These are phyloP conservation scores for Beauveria asiatica DNA, from an alignment of 2,329 filamentous ascomycete species.

Conservation along the genomic window DNA sequence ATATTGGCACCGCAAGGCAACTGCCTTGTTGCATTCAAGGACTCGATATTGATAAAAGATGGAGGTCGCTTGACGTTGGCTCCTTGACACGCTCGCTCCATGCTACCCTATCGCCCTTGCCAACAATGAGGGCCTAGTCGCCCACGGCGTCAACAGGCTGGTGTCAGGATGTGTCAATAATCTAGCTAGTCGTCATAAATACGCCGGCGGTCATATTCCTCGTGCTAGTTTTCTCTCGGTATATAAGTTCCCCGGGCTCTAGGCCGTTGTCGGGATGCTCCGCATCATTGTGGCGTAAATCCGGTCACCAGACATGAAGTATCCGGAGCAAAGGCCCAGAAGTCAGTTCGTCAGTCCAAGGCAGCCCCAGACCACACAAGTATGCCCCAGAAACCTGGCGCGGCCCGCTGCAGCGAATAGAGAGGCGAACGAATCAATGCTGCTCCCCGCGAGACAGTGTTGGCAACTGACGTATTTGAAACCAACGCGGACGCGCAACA, in stretches of 20 bases:
- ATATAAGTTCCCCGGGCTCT: not conserved
- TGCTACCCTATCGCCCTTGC: too few relatives aligned
- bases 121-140: too few relatives aligned
- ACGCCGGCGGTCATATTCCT: too few relatives aligned
- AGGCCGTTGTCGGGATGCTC: not conserved
- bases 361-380: not conserved
- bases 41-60: too few relatives aligned
- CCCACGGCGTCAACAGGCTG: too few relatives aligned
- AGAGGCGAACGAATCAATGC: conserved; percentile 1
- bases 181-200: too few relatives aligned
- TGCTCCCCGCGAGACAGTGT: not conserved
- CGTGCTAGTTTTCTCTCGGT: too few relatives aligned
- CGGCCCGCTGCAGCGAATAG: not conserved
- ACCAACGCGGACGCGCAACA: not conserved
- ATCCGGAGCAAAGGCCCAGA: not conserved
- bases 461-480: conserved; percentile 2
- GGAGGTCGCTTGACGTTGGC: too few relatives aligned
- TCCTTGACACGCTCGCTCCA: too few relatives aligned
- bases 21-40: too few relatives aligned
- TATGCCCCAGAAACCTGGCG: not conserved
- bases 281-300: not conserved
- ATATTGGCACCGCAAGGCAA: too few relatives aligned
- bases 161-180: too few relatives aligned
- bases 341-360: not conserved
- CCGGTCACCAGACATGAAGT: not conserved